Base-by-base conservation (phyloP, 768 basidiomycete species). In the Suillus variegatus region DNA sequence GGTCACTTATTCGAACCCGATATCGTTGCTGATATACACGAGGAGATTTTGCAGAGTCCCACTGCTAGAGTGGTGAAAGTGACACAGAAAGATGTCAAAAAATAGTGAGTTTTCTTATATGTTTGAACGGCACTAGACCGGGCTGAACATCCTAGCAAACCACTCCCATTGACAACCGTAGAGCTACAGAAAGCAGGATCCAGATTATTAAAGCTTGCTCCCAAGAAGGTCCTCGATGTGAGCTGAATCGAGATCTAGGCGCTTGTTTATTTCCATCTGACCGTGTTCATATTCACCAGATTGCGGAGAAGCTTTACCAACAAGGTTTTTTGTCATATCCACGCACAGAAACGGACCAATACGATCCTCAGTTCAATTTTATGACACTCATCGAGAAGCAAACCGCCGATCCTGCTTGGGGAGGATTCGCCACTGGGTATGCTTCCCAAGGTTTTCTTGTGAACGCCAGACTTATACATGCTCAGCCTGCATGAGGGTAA, bases 291-390 rank as follows among this genome's bases (percentile, higher is more conserved):
- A 69, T 57, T 22, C 52, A 40, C 0, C 70, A 99, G 97, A 85
- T 93, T 32, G 93, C 97, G 20, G 97, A 99, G 73, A 88, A 88
- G 65, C 85, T 99, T 2, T 99, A 99, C 77, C 93, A 98, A 71
- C 87, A 91, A 71, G 97, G 97, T 18, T 96, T 97, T 71, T 82
- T 99, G 36, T 97, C 94, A 8, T 99, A 99, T 75, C 97, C 97
- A 52, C 89, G 97, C 47, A 99, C 97, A 14, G 97, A 99, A 79
- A 99, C 97, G 1, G 97, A 99, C 72, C 93, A 97, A 76, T 99
- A 90, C 76, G 97, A 99, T 75, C 85, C 89, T 57, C 89, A 92
- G 65, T 99, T 99, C 72, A 93, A 99, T 74, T 97, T 97, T 70
- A 86, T 88, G 82, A 79, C 88, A 5, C 84, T 99, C 7, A 89